A percentile compares a stretch with the other conserved stretches of the same genome.
phyloP scores from a whole-genome alignment of 2,329 filamentous ascomycete species.

The Ustilaginoidea virens region DNA sequence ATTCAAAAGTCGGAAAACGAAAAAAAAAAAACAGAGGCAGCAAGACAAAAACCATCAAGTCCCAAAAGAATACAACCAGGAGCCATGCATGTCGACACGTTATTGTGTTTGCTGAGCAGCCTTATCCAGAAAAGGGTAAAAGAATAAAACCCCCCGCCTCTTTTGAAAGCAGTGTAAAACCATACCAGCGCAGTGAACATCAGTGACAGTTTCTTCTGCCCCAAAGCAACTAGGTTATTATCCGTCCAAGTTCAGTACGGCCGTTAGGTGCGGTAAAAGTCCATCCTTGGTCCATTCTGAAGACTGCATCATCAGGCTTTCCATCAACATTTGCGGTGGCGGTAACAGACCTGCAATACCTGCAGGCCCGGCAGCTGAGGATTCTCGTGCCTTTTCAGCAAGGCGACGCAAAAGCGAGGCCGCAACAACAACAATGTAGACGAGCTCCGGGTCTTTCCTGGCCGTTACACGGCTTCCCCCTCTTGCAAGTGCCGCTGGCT shows the following conservation, averaged over 20 bases:
- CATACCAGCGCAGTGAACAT: no score
- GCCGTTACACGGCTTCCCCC: conserved; percentile 17
- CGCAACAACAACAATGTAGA: conserved; percentile 52
- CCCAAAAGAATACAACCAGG: neutral
- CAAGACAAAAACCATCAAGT: no score
- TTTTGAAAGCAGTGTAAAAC: no score
- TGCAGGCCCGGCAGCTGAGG: conserved; percentile 29
- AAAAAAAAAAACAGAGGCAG: neutral
- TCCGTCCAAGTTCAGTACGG: conserved; percentile 35
- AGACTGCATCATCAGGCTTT: conserved; percentile 49
- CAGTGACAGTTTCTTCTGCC: no score
- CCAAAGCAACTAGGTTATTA: no score
- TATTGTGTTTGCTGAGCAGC: conserved; percentile 1
- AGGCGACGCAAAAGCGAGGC: conserved; percentile 53
- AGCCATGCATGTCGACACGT: conserved; percentile 1
- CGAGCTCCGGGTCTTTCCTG: conserved; percentile 33
- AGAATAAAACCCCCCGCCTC: no score
- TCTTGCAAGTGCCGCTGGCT: conserved; percentile 7
- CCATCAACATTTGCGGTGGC: conserved; percentile 49
- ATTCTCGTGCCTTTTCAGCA: conserved; percentile 50
- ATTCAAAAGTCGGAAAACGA: conserved; percentile 1
- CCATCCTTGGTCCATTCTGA: conserved; percentile 47
- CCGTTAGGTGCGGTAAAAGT: conserved; percentile 52
- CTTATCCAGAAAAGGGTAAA: neutral
- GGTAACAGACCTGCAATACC: conserved; percentile 50